Evolutionary conservation across 306 rosid genomes (phyloP).

Genomic region (Malus sieversii): DNA sequence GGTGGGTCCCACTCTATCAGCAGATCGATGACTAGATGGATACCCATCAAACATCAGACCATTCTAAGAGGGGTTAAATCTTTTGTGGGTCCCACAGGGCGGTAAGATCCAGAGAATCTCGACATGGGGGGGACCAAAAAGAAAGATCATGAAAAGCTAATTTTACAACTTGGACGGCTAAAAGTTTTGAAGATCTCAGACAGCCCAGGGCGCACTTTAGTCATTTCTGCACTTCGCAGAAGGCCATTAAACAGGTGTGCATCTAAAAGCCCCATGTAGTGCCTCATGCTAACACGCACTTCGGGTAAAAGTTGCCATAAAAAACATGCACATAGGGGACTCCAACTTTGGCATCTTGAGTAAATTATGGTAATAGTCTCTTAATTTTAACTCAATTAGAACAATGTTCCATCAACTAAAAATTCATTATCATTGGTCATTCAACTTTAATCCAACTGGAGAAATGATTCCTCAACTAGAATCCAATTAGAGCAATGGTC

Average conservation of each 20-base stretch:
- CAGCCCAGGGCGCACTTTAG: constrained; percentile 26
- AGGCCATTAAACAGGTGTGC: constrained; percentile 1
- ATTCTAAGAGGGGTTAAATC: constrained; percentile 8
- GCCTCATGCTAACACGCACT: constrained; percentile 14
- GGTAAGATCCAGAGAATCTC: constrained; percentile 28
- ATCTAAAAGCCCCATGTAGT: not conserved
- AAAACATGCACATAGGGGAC: constrained; percentile 5
- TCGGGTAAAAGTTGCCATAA: not conserved
- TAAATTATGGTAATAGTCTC: rapidly evolving
- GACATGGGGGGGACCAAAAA: not conserved
- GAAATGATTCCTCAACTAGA: too few species aligned
- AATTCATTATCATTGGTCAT: rapidly evolving
- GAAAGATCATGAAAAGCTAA: constrained; percentile 8
- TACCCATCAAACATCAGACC: constrained; percentile 19
- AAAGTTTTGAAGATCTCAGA: constrained; percentile 19
- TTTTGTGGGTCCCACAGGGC: constrained; percentile 25
- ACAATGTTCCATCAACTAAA: rapidly evolving
- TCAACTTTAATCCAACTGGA: too few species aligned
- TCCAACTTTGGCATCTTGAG: not conserved
- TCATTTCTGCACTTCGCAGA: constrained; percentile 10
- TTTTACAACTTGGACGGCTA: constrained; percentile 38
- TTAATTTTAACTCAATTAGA: too few species aligned
- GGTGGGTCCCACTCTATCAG: constrained; percentile 8
- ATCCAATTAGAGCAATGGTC: too few species aligned
- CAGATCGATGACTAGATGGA: constrained; percentile 23